A percentile compares a stretch with the other conserved stretches of the same genome.
Conservation (phyloP, 352 stramenopile genomes). For the Pythium phragmitis region DNA sequence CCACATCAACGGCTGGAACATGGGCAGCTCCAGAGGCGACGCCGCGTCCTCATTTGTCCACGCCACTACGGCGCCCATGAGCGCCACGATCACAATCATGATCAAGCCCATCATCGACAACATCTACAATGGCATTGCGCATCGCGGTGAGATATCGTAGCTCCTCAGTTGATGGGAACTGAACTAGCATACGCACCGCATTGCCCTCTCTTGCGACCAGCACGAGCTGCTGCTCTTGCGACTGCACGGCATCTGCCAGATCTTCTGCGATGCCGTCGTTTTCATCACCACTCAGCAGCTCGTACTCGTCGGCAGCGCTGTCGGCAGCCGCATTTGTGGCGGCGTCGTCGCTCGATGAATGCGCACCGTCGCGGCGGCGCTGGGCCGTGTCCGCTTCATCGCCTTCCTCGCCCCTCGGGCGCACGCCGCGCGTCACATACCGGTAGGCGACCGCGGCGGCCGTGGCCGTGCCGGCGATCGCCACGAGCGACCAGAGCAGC, state of each 20-base stretch:
- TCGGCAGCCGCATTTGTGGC: conserved; percentile 8
- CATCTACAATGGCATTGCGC: conserved; percentile 32
- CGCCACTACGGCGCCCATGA: conserved; percentile 55
- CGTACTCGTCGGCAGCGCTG: conserved; percentile 24
- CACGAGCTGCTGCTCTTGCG: conserved; percentile 44
- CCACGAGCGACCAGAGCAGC: conserved; percentile 65
- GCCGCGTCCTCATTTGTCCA: conserved; percentile 50
- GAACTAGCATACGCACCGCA: conserved; percentile 30
- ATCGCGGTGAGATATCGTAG: background rate
- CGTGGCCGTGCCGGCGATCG: conserved; percentile 65
- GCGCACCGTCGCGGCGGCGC: conserved; percentile 13
- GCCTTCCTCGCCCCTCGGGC: conserved; percentile 21
- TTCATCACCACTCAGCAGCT: conserved; percentile 45
- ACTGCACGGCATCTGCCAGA: conserved; percentile 21
- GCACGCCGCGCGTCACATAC: conserved; percentile 49
- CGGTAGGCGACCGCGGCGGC: conserved; percentile 59
- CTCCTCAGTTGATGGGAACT: background rate
- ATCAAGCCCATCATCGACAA: conserved; percentile 67
- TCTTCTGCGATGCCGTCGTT: conserved; percentile 20
- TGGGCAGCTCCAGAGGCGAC: conserved; percentile 52
- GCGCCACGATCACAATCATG: conserved; percentile 62
- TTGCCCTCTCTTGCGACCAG: conserved; percentile 45
- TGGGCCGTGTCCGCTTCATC: conserved; percentile 8
- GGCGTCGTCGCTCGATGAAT: background rate
- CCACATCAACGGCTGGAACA: conserved; percentile 83